A percentile compares a stretch with the other conserved stretches of the same genome.
Evolutionary conservation across 1,139 yeast species (phyloP).

Genomic region (Pichia sp.): DNA sequence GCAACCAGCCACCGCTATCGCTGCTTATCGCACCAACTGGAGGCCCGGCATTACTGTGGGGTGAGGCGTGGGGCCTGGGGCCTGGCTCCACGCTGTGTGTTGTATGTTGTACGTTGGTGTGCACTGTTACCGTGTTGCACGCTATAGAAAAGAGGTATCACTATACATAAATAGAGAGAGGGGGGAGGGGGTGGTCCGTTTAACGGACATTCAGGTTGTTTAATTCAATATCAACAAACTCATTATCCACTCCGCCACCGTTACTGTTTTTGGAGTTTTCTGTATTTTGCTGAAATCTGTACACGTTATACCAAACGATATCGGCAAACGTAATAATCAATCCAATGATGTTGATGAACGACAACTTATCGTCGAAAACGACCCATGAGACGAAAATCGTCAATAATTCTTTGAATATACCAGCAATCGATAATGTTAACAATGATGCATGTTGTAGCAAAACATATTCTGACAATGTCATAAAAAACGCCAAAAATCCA

Average conservation of each 20-base stretch:
- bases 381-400: constrained; percentile 73
- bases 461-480: constrained; percentile 89
- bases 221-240: constrained; percentile 23
- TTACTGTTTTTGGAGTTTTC: not conserved
- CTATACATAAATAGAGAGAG: too few species aligned
- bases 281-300: constrained; percentile 42
- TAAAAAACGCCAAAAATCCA: constrained; percentile 81
- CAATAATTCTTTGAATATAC: constrained; percentile 86
- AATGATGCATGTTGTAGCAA: constrained; percentile 82
- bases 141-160: too few species aligned
- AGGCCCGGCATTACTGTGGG: too few species aligned
- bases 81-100: too few species aligned
- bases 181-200: too few species aligned
- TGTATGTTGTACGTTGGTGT: too few species aligned
- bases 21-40: too few species aligned
- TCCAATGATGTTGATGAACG: constrained; percentile 71
- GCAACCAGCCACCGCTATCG: too few species aligned
- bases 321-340: constrained; percentile 72
- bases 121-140: too few species aligned
- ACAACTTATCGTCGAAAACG: constrained; percentile 72
- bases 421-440: constrained; percentile 84
- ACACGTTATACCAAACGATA: constrained; percentile 77
- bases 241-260: constrained; percentile 14
- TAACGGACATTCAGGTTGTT: constrained; percentile 11
- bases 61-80: too few species aligned